Evolutionary conservation across 2,329 filamentous ascomycete genomes (phyloP).

Genomic region (Colletotrichum spaethianum): DNA sequence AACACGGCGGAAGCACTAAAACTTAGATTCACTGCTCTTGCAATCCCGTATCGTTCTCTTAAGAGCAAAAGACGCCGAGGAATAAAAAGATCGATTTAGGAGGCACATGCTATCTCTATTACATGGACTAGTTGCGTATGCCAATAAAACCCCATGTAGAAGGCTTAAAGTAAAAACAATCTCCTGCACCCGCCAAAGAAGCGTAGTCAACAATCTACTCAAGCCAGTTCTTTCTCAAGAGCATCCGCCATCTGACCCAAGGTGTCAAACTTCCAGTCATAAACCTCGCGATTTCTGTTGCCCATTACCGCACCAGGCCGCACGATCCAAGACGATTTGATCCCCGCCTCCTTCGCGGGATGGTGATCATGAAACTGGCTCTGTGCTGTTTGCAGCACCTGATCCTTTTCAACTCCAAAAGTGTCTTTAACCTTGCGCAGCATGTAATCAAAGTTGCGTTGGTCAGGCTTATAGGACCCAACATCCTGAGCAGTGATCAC

Average conservation of each 20-base stretch:
- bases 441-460: constrained; percentile 77
- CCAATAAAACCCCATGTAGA: background rate
- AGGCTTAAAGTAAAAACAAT: no score
- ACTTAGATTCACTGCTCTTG: background rate
- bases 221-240: constrained; percentile 56
- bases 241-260: constrained; percentile 73
- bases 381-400: constrained; percentile 77
- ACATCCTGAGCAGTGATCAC: constrained; percentile 80
- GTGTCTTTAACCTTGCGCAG: constrained; percentile 65
- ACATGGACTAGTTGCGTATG: background rate
- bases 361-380: constrained; percentile 80
- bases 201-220: background rate
- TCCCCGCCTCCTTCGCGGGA: constrained; percentile 70
- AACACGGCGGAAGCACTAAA: no score
- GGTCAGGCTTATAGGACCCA: constrained; percentile 79
- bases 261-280: constrained; percentile 71
- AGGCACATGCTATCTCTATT: no score
- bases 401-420: constrained; percentile 68
- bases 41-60: background rate
- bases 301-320: constrained; percentile 59
- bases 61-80: no score
- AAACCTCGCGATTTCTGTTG: constrained; percentile 57
- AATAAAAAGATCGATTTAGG: no score
- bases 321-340: constrained; percentile 75
- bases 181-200: background rate